Conservation (phyloP, 805 yeast species). For the Dipodascus geniculatus region DNA sequence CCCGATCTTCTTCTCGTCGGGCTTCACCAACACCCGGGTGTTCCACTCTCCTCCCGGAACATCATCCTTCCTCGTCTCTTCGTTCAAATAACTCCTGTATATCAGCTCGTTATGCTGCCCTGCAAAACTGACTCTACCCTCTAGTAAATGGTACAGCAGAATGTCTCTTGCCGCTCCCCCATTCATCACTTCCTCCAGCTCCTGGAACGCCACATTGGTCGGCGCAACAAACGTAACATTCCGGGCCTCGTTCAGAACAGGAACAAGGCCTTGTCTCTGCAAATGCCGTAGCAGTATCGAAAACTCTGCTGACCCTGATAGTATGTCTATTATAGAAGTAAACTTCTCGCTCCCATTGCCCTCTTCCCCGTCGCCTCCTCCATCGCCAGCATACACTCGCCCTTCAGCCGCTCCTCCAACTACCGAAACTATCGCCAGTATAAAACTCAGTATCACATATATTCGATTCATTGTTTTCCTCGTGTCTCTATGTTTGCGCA, state of each 20-base stretch:
- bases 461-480: no score
- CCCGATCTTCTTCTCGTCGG: background rate
- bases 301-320: conserved; percentile 58
- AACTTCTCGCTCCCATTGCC: no score
- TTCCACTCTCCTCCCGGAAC: background rate
- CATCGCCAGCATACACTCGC: no score
- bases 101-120: background rate
- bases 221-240: conserved; percentile 76
- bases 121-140: conserved; percentile 21
- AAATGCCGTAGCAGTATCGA: conserved; percentile 48
- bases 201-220: conserved; percentile 59
- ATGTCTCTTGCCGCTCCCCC: conserved; percentile 13
- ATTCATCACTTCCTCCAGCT: conserved; percentile 3
- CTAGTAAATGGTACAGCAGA: conserved; percentile 25
- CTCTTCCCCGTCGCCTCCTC: no score
- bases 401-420: background rate
- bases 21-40: background rate
- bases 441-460: background rate
- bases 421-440: background rate
- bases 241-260: conserved; percentile 42
- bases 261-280: conserved; percentile 53
- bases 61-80: background rate
- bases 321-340: conserved; percentile 42
- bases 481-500: no score
- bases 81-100: background rate